Base-by-base conservation (phyloP, 768 basidiomycete genomes). In the Sporobolomyces roseus region DNA sequence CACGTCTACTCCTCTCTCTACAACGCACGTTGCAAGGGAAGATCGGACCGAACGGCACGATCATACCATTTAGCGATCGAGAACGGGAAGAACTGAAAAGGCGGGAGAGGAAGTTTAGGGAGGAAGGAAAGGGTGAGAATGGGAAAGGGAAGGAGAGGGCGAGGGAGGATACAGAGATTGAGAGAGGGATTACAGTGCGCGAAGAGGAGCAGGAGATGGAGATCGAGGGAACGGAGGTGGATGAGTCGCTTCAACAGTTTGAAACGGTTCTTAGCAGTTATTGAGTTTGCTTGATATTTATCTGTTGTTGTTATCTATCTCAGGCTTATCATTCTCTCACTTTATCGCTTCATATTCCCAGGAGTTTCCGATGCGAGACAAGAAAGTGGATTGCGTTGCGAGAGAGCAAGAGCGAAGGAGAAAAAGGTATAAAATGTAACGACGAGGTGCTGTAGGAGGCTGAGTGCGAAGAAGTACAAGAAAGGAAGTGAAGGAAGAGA, bases 1-100 rank as follows among this genome's bases (percentile, higher is more conserved):
- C 48, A 23, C 30, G 30, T 10, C 30, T 60, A 19, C 23, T 60
- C 17, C 45, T 60, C 29, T 4, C 45, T 4, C 30, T 60, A 3
- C 58, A 48, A 33, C 29, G 58, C 2, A 60, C 58, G 21, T 32
- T 60, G 8, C 58, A 60, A 46, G 58, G 58, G 43, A 60, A 60
- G 32, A 46, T 60, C 30, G 58, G 58, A 23, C 45, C 58, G 2
- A 14, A 48, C 19, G 58, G 43, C 7, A 12, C 33, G 4, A 23
- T 60, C n/a, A 38, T 60, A 9, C 58, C 58, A 17, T 60, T 60
- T 29, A 60, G 43, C 2, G 32, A 21, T 30, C 4, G 4, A 23
- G 58, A 60, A 25, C 43, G 30, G n/a, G 58, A 60, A 35, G 17
- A n/a, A 5, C 25, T 60, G 30, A 60, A 48, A 35, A 25, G 36